phyloP scores from a whole-genome alignment of 371 early-diverging fungal genomes.

The Mortierella sp. region DNA sequence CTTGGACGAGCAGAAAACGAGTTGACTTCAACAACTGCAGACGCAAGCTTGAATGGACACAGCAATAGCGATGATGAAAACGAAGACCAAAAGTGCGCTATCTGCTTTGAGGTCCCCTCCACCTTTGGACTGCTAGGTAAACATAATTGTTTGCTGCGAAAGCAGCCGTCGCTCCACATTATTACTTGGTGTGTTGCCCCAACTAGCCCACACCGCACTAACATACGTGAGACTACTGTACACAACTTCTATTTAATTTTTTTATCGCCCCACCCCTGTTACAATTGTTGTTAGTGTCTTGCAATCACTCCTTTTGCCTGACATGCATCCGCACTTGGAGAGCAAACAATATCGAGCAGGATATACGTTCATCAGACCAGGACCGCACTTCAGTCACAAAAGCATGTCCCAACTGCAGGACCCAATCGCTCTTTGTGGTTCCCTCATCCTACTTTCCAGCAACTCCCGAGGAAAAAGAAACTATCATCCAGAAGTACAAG shows the following conservation, averaged over 20 bases:
- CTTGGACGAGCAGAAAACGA: too few species aligned
- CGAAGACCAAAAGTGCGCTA: conserved; percentile 45
- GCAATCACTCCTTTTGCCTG: conserved; percentile 59
- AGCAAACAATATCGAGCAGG: conserved; percentile 41
- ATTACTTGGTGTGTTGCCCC: background rate
- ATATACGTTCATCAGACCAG: conserved; percentile 17
- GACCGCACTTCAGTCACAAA: conserved; percentile 45
- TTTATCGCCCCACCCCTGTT: background rate
- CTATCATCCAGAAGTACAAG: conserved; percentile 58
- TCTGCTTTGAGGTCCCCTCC: conserved; percentile 47
- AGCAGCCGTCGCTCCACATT: background rate
- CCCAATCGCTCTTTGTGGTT: conserved; percentile 55
- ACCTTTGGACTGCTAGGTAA: conserved; percentile 55
- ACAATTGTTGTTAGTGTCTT: conserved; percentile 33
- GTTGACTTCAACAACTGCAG: background rate
- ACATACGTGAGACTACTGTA: background rate
- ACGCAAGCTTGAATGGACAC: background rate
- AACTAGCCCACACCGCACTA: background rate
- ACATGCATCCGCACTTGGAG: conserved; percentile 62
- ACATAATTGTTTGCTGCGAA: background rate
- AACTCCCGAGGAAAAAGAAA: conserved; percentile 50
- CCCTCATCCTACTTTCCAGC: conserved; percentile 61
- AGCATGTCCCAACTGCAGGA: conserved; percentile 61
- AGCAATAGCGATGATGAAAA: conserved; percentile 11
- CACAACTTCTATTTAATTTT: conserved; percentile 5